A percentile compares a stretch with the other conserved stretches of the same genome.
Conservation (phyloP, 768 basidiomycete genomes). For the Gymnopilus junonius region DNA sequence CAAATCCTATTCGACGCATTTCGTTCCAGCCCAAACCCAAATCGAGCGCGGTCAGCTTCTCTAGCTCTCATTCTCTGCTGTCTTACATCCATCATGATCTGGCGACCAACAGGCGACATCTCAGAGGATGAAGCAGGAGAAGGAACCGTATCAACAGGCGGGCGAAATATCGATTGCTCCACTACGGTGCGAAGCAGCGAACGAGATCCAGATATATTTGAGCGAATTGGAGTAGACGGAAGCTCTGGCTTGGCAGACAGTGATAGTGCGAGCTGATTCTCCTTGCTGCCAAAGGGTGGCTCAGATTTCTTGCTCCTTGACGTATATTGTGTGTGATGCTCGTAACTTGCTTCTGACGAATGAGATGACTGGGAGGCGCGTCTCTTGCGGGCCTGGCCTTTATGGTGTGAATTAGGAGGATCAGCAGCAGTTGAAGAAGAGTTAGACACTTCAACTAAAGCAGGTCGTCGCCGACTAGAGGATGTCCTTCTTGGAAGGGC, state of each 20-base stretch:
- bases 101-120: slow-evolving; percentile 67
- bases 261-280: slow-evolving; percentile 40
- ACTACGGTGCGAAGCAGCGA: slow-evolving; percentile 43
- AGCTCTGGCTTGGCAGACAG: slow-evolving; percentile 40
- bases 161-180: slow-evolving; percentile 49
- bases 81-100: slow-evolving; percentile 71
- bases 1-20: slow-evolving; percentile 4
- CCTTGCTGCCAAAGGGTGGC: slow-evolving; percentile 35
- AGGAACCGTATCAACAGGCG: slow-evolving; percentile 46
- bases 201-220: slow-evolving; percentile 36
- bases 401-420: slow-evolving; percentile 36
- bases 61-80: slow-evolving; percentile 46
- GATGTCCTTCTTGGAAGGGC: slow-evolving; percentile 36
- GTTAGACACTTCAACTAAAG: slow-evolving; percentile 25
- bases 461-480: slow-evolving; percentile 32
- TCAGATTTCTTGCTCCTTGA: slow-evolving; percentile 5
- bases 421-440: slow-evolving; percentile 23
- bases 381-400: slow-evolving; percentile 31
- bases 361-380: slow-evolving; percentile 30
- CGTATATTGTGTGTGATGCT: slow-evolving; percentile 4
- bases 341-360: slow-evolving; percentile 12
- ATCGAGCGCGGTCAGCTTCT: slow-evolving; percentile 34
- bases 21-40: slow-evolving; percentile 1
- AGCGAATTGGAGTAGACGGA: slow-evolving; percentile 52
- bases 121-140: slow-evolving; percentile 78